Conservation (phyloP, 805 yeast species). For the Wickerhamomyces canadensis region DNA sequence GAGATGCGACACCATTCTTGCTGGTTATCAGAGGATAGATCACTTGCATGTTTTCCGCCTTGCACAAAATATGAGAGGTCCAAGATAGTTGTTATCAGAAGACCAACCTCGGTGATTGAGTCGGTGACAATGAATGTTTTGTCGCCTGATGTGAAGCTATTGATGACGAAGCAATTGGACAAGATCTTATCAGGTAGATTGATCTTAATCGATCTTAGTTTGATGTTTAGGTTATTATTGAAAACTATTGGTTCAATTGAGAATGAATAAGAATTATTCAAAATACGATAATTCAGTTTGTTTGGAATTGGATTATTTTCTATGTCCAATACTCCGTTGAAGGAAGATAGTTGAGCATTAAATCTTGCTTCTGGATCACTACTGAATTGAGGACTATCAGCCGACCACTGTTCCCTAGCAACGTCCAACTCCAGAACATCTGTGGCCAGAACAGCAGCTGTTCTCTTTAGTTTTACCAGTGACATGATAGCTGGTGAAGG, state of each 20-base stretch:
- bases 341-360: slow-evolving; percentile 11
- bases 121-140: slow-evolving; percentile 38
- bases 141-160: slow-evolving; percentile 26
- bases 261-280: slow-evolving; percentile 15
- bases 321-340: slow-evolving; percentile 24
- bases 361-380: slow-evolving; percentile 18
- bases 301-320: slow-evolving; percentile 31
- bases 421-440: slow-evolving; percentile 10
- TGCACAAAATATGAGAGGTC: slow-evolving; percentile 37
- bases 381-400: background rate
- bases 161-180: slow-evolving; percentile 32
- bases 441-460: no score
- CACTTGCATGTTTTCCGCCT: slow-evolving; percentile 7
- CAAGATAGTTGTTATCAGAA: slow-evolving; percentile 45
- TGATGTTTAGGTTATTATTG: slow-evolving; percentile 19
- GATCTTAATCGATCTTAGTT: slow-evolving; percentile 23
- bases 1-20: slow-evolving; percentile 61
- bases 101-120: slow-evolving; percentile 44
- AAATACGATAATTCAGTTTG: slow-evolving; percentile 21
- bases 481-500: no score
- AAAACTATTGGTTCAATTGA: slow-evolving; percentile 17
- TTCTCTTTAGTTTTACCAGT: background rate
- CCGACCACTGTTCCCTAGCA: slow-evolving; percentile 19
- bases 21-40: slow-evolving; percentile 12
- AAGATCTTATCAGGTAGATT: slow-evolving; percentile 33